phyloP scores from a whole-genome alignment of 2,329 filamentous ascomycete genomes.

The Cordyceps javanica region DNA sequence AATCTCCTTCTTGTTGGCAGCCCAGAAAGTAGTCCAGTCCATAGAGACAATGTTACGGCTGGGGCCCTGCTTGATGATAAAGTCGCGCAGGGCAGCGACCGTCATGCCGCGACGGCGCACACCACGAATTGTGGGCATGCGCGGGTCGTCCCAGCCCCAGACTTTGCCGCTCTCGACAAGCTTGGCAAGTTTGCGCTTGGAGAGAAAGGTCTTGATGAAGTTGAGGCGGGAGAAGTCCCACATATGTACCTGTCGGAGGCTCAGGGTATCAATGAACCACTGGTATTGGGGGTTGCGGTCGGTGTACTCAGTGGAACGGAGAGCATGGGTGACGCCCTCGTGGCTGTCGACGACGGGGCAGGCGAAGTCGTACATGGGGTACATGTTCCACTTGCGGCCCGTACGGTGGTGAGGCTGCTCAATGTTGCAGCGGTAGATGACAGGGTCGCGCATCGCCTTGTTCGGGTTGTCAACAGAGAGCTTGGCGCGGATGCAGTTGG shows the following conservation, averaged over 20 bases:
- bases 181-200: slow-evolving; percentile 81
- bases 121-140: slow-evolving; percentile 79
- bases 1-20: slow-evolving; percentile 74
- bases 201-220: slow-evolving; percentile 76
- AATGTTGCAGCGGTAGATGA: slow-evolving; percentile 83
- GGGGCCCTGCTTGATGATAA: slow-evolving; percentile 78
- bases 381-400: slow-evolving; percentile 74
- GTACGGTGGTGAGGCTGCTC: slow-evolving; percentile 67
- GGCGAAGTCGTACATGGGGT: slow-evolving; percentile 82
- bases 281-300: slow-evolving; percentile 82
- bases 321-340: slow-evolving; percentile 77
- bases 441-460: slow-evolving; percentile 91
- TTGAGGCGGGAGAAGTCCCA: slow-evolving; percentile 84
- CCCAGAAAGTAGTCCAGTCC: slow-evolving; percentile 74
- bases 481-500: slow-evolving; percentile 92
- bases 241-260: slow-evolving; percentile 71
- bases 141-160: slow-evolving; percentile 80
- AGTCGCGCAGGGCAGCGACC: slow-evolving; percentile 71
- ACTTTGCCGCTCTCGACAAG: slow-evolving; percentile 71
- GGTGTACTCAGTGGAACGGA: slow-evolving; percentile 81
- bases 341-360: slow-evolving; percentile 75
- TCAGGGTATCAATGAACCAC: slow-evolving; percentile 73
- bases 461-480: slow-evolving; percentile 88
- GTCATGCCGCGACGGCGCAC: slow-evolving; percentile 74
- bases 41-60: slow-evolving; percentile 78